phyloP scores from a whole-genome alignment of 2,329 filamentous ascomycete genomes.

The Fulvia fulva region DNA sequence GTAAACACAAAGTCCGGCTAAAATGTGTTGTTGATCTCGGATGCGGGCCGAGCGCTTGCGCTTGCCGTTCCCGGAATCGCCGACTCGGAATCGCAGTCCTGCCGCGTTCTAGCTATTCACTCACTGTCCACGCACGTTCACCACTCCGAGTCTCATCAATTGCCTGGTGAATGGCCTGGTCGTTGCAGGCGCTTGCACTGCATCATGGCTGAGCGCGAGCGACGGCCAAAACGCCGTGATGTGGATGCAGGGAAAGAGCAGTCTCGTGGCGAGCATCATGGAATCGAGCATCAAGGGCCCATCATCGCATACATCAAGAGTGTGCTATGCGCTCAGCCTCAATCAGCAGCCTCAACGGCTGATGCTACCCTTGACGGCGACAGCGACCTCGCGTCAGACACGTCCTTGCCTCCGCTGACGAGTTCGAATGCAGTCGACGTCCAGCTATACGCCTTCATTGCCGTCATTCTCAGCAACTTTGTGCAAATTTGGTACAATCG shows the following conservation, averaged over 20 bases:
- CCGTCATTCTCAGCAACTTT: slow-evolving; percentile 84
- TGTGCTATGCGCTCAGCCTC: slow-evolving; percentile 15
- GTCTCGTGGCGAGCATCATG: not conserved
- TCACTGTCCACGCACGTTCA: not conserved
- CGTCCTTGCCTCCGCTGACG: slow-evolving; percentile 82
- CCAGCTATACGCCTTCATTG: slow-evolving; percentile 87
- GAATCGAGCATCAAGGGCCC: slow-evolving; percentile 61
- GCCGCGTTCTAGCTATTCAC: too few species aligned
- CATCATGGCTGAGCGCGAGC: not conserved
- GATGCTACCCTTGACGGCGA: slow-evolving; percentile 4
- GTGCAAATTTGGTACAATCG: slow-evolving; percentile 90
- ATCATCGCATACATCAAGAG: slow-evolving; percentile 64
- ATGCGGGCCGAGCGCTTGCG: too few species aligned
- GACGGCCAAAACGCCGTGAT: not conserved
- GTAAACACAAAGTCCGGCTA: not conserved
- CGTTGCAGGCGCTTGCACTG: too few species aligned
- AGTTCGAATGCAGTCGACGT: slow-evolving; percentile 92
- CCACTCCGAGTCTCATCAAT: too few species aligned
- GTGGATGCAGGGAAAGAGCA: not conserved
- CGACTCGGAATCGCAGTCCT: too few species aligned
- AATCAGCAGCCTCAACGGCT: slow-evolving; percentile 10
- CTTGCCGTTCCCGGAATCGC: too few species aligned
- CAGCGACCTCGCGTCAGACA: slow-evolving; percentile 63
- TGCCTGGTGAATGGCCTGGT: too few species aligned
- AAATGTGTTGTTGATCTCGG: not conserved